Conservation (phyloP, 495 filamentous ascomycete genomes). For the Tuber brumale region DNA sequence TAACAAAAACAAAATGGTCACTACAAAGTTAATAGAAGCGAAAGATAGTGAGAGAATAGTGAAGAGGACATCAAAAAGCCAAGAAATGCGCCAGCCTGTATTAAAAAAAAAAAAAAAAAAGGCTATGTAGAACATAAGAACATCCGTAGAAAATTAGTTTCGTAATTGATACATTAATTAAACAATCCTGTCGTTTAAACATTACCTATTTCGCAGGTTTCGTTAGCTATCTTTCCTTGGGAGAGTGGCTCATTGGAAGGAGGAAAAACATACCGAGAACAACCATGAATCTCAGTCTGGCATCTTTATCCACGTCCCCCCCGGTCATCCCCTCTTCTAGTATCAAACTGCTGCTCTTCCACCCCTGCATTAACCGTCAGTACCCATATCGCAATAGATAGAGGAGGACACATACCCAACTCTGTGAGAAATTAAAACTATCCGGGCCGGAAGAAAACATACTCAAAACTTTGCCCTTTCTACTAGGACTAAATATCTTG, state of each 20-base stretch:
- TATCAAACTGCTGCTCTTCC: slow-evolving; percentile 56
- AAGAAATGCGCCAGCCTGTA: not conserved
- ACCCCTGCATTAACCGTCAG: slow-evolving; percentile 40
- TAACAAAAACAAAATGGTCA: slow-evolving; percentile 4
- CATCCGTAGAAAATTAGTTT: slow-evolving; percentile 11
- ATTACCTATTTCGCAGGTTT: slow-evolving; percentile 17
- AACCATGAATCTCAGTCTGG: slow-evolving; percentile 54
- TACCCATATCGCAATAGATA: not conserved
- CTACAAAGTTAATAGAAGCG: slow-evolving; percentile 1
- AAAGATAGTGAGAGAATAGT: not conserved
- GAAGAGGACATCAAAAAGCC: not conserved
- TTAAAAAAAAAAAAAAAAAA: not conserved
- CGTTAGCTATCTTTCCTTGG: not conserved
- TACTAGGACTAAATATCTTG: slow-evolving; percentile 56
- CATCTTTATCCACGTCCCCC: slow-evolving; percentile 46
- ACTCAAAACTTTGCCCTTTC: slow-evolving; percentile 53
- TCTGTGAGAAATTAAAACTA: slow-evolving; percentile 58
- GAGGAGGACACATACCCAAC: slow-evolving; percentile 43
- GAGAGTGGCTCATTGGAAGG: not conserved
- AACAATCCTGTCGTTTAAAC: slow-evolving; percentile 10
- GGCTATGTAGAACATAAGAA: slow-evolving; percentile 9
- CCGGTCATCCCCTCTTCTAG: slow-evolving; percentile 49
- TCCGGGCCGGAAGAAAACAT: slow-evolving; percentile 57
- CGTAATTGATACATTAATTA: not conserved
- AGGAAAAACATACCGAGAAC: slow-evolving; percentile 47